These are phyloP conservation scores for Ophioceras dolichostomum DNA, from an alignment of 2,329 filamentous ascomycete species.

Conservation along the genomic window DNA sequence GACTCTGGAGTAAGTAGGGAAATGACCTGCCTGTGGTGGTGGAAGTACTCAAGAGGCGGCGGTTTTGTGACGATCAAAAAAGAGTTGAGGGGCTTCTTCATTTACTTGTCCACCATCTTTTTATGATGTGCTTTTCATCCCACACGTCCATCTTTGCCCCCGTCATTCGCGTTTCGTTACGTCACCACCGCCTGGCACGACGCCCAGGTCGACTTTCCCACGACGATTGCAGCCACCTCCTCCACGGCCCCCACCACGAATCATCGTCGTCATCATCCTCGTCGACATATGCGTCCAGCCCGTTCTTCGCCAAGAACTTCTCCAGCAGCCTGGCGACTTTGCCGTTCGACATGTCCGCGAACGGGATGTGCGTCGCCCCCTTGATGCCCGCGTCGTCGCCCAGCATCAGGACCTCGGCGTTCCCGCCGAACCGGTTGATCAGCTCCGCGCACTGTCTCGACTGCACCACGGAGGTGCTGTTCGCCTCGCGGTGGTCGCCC, in stretches of 20 bases:
- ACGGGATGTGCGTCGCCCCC: constrained; percentile 13
- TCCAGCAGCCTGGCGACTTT: constrained; percentile 12
- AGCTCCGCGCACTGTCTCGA: constrained; percentile 9
- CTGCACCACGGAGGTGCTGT: constrained; percentile 5
- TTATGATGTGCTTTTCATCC: no score
- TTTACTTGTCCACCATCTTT: no score
- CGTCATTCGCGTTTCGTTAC: no score
- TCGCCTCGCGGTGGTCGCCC: constrained; percentile 11
- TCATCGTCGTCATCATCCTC: no score
- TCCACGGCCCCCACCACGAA: neutral
- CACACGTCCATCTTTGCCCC: no score
- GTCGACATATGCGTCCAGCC: constrained; percentile 10
- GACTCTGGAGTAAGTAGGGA: no score
- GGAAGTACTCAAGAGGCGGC: no score
- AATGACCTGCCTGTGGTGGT: no score
- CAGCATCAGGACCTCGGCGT: constrained; percentile 13
- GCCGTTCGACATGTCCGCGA: constrained; percentile 15
- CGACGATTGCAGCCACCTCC: neutral
- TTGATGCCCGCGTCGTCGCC: constrained; percentile 10
- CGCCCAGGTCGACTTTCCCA: no score
- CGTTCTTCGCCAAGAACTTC: constrained; percentile 9
- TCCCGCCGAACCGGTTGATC: constrained; percentile 13
- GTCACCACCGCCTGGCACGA: no score
- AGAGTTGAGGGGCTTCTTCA: no score
- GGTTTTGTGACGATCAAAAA: no score